These are phyloP conservation scores for Platanthera guangdongensis DNA, from an alignment of 106 monocot species.

Conservation along the genomic window DNA sequence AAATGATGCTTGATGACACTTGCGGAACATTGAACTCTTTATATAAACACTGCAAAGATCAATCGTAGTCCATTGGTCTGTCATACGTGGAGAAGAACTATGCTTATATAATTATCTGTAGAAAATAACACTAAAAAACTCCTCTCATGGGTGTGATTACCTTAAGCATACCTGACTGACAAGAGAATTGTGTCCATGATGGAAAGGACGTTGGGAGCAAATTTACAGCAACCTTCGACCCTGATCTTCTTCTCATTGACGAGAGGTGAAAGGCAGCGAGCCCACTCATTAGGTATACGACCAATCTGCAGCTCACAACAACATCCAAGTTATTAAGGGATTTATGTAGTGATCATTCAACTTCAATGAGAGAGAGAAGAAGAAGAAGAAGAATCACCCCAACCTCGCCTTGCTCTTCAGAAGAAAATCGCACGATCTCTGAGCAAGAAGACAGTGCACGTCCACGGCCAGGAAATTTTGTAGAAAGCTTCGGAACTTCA, in stretches of 20 bases:
- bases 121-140: background rate
- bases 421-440: constrained; percentile 88
- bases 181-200: constrained; percentile 79
- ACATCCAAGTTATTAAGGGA: background rate
- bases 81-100: background rate
- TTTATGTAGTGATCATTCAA: background rate
- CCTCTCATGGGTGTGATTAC: background rate
- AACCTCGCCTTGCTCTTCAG: constrained; percentile 59
- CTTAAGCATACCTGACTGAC: constrained; percentile 57
- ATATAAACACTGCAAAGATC: constrained; percentile 58
- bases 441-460: constrained; percentile 41
- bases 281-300: constrained; percentile 96
- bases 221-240: constrained; percentile 51
- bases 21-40: constrained; percentile 51
- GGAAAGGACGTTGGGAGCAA: constrained; percentile 48
- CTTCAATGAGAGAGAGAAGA: background rate
- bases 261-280: constrained; percentile 72
- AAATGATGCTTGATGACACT: constrained; percentile 28
- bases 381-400: background rate
- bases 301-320: constrained; percentile 41
- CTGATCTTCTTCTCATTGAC: constrained; percentile 50
- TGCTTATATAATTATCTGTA: background rate
- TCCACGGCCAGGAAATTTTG: constrained; percentile 28
- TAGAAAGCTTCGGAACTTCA: background rate
- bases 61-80: background rate